Percentiles rank a stretch among this genome's conserved stretches.
Conservation (phyloP, 306 rosid genomes). For the Astragalus membranaceus region DNA sequence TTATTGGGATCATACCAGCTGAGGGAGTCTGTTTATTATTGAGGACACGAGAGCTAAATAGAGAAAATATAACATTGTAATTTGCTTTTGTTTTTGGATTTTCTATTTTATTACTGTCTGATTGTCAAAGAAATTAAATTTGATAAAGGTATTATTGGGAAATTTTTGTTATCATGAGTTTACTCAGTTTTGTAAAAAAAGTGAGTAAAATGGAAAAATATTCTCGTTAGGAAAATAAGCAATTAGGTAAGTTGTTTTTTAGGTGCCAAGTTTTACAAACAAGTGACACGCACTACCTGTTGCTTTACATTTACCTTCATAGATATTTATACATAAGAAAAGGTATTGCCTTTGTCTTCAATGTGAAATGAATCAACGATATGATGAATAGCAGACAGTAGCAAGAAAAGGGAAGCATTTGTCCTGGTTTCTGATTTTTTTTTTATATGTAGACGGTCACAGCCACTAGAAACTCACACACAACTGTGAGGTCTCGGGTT, state of each 20-base stretch:
- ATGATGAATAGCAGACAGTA: background rate
- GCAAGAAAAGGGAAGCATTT: background rate
- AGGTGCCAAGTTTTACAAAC: constrained; percentile 4
- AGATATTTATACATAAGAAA: background rate
- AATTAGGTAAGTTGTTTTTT: background rate
- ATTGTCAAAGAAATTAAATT: background rate
- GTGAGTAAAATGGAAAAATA: background rate
- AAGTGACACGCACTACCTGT: background rate
- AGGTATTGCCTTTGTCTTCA: background rate
- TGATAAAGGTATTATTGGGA: background rate
- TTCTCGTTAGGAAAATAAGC: background rate
- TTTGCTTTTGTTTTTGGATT: background rate
- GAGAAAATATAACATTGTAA: background rate
- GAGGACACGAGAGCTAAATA: background rate
- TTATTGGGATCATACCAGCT: background rate
- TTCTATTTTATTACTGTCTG: background rate
- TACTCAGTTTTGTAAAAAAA: background rate
- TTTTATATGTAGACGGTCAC: too few species aligned
- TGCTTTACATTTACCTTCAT: background rate
- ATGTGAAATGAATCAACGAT: background rate
- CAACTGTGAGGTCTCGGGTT: too few species aligned
- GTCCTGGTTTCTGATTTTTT: background rate
- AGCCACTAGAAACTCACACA: too few species aligned
- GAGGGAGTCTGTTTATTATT: background rate
- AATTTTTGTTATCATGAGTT: background rate